These are phyloP conservation scores for Biscogniauxia sp. DNA, from an alignment of 2,329 filamentous ascomycete species.

Conservation along the genomic window DNA sequence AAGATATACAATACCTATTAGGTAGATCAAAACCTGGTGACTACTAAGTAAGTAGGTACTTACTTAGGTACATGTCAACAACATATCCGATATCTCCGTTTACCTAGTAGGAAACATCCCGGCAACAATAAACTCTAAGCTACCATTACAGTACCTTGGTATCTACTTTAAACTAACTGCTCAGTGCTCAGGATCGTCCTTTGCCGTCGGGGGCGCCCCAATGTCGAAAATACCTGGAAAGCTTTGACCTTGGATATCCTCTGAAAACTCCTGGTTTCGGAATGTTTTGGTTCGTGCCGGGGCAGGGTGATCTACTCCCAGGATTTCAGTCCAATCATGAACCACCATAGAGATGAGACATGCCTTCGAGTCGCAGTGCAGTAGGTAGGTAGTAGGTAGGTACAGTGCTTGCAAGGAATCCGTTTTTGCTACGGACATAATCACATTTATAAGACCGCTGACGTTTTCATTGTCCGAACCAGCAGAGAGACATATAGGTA, in stretches of 20 bases:
- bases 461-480: too few species aligned
- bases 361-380: not conserved
- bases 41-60: too few species aligned
- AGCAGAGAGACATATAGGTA: too few species aligned
- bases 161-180: not conserved
- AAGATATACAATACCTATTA: too few species aligned
- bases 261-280: not conserved
- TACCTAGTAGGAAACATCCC: not conserved
- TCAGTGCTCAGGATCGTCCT: not conserved
- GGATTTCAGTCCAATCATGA: not conserved
- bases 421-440: not conserved
- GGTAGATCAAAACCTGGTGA: too few species aligned
- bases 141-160: not conserved
- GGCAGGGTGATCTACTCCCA: not conserved
- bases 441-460: too few species aligned
- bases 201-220: not conserved
- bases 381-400: too few species aligned
- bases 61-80: not conserved
- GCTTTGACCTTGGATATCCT: not conserved
- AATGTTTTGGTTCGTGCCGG: not conserved
- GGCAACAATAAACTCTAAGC: not conserved
- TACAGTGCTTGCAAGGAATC: not conserved
- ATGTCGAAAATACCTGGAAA: not conserved
- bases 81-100: not conserved
- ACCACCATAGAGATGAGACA: not conserved